Evolutionary conservation across 1,284 basidiomycete genomes (phyloP), one percentile per base, ranked within the genome.

Genomic region (Blastosporella zonata): DNA sequence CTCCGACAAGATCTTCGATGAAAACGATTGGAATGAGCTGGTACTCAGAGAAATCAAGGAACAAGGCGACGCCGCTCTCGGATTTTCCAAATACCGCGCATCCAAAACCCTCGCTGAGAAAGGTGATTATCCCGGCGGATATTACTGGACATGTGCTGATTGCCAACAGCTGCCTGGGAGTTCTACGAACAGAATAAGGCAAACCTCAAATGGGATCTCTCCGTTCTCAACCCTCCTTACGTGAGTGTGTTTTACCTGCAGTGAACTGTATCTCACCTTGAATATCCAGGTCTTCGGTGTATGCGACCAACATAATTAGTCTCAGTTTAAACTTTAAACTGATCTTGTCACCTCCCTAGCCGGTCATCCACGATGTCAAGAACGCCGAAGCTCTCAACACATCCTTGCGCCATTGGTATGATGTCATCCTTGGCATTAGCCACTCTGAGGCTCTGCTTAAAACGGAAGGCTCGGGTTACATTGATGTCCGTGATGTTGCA

Each of bases 11-110:
- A 52, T 59, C 0, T 73, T 71, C 53, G 64, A 58, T 17, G 76
- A 82, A 55, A 51, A 60, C n/a, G 74, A 85, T 59, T 87, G 84
- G 83, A 82, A 84, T 60, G 69, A 76, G 13, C 70, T 72, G 43
- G 68, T 74, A 1, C 61, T 75, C 23, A 53, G 67, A 15, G 62
- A 71, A n/a, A 67, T 80, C 10, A 66, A 76, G 43, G 62, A 73
- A 54, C 64, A 72, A 20, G 78, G 79, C 2, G 59, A 63, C 5
- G 64, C 71, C 3, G 73, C 77, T 3, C 18, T 58, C 3, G 49
- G 47, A 0, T 40, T 53, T 2, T 41, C 58, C 0, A 75, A 71
- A 49, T 78, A 77, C 54, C 52, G 64, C 9, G 70, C 73, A 4
- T 73, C 73, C 9, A 79, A 79, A 62, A 67, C 66, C 1, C 58